phyloP scores from a whole-genome alignment of 2,329 filamentous ascomycete genomes.

The Colletotrichum sp. region DNA sequence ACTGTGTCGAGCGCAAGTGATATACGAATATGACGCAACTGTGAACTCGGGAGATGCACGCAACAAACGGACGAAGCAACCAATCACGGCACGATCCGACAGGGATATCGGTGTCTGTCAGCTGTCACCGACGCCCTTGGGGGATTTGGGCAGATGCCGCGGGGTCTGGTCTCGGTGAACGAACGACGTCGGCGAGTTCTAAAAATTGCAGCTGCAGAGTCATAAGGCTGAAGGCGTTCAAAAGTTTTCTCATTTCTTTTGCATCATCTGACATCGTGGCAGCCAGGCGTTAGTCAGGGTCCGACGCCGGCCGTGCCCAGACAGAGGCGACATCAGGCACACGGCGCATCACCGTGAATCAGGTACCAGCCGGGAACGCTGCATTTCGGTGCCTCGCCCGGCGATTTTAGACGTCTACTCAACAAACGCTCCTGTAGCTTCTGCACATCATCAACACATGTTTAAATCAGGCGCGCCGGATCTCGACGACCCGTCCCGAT shows the following conservation, averaged over 20 bases:
- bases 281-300: neutral
- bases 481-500: neutral
- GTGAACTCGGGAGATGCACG: neutral
- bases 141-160: neutral
- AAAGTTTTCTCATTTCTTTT: neutral
- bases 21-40: neutral
- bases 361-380: neutral
- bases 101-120: neutral
- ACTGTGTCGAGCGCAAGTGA: neutral
- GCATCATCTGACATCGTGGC: neutral
- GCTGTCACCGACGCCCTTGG: neutral
- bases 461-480: neutral
- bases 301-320: neutral
- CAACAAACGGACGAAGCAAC: neutral
- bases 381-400: neutral
- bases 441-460: neutral
- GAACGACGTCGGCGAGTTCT: neutral
- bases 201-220: neutral
- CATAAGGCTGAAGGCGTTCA: neutral
- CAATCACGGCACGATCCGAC: neutral
- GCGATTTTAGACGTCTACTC: neutral
- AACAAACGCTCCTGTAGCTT: neutral
- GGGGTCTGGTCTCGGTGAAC: neutral
- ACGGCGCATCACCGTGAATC: neutral
- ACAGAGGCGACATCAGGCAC: neutral